phyloP scores from a whole-genome alignment of 768 basidiomycete species.

The Glaciozyma antarctica region DNA sequence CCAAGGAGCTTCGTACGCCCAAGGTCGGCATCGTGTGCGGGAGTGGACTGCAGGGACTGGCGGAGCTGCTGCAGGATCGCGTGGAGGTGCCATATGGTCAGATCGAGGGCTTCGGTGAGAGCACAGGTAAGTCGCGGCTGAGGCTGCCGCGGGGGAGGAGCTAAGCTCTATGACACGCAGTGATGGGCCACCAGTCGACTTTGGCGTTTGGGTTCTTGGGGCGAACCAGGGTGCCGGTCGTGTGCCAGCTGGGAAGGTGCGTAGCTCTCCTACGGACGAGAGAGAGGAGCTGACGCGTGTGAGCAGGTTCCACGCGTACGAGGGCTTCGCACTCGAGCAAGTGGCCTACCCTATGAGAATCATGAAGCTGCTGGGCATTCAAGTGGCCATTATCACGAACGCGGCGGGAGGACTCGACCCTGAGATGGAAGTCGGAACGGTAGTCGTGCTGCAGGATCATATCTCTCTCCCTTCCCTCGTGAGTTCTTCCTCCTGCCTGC shows the following conservation, averaged over 20 bases:
- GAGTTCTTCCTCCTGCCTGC: too few relatives aligned
- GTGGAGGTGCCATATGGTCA: conserved; percentile 52
- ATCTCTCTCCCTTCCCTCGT: conserved; percentile 45
- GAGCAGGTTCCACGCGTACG: conserved; percentile 47
- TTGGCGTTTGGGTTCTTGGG: conserved; percentile 75
- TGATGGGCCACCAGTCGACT: conserved; percentile 68
- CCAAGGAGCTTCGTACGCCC: conserved; percentile 47
- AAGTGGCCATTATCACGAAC: conserved; percentile 65
- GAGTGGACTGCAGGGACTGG: conserved; percentile 70
- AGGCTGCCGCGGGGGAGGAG: neutral
- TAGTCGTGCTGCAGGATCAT: conserved; percentile 77
- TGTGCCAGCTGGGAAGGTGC: conserved; percentile 77
- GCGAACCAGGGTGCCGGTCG: conserved; percentile 59
- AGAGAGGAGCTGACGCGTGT: neutral
- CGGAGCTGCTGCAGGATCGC: conserved; percentile 39
- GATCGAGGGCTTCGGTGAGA: conserved; percentile 64
- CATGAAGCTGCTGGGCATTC: conserved; percentile 51
- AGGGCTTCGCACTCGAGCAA: conserved; percentile 52
- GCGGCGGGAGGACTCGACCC: conserved; percentile 75
- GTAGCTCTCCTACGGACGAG: conserved; percentile 19
- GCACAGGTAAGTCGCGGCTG: conserved; percentile 51
- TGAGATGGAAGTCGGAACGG: conserved; percentile 64
- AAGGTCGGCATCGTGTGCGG: conserved; percentile 77
- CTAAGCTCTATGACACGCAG: conserved; percentile 35
- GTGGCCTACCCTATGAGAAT: conserved; percentile 51